Conservation (phyloP, 176 grass and related monocot species). For the Phragmites australis region DNA sequence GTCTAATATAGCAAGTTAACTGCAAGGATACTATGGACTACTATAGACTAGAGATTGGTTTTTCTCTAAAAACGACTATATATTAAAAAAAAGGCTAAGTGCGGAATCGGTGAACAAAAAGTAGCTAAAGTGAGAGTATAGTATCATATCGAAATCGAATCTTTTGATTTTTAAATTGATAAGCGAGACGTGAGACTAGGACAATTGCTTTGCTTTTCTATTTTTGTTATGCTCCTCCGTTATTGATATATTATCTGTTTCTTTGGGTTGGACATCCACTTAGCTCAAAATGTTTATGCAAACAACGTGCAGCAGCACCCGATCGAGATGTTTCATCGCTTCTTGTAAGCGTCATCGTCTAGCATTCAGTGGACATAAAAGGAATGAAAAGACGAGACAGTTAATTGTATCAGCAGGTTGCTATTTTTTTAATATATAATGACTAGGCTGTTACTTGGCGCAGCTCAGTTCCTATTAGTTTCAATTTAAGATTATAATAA, state of each 20-base stretch:
- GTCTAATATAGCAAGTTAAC: background rate
- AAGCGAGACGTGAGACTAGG: background rate
- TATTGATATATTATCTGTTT: background rate
- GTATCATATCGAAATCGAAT: background rate
- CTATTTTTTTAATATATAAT: too few species aligned
- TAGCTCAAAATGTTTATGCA: conserved; percentile 15
- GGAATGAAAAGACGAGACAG: background rate
- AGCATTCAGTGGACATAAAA: background rate
- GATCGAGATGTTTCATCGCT: background rate
- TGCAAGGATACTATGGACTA: background rate
- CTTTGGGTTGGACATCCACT: background rate
- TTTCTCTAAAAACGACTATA: background rate
- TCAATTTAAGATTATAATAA: too few species aligned
- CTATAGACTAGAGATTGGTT: background rate
- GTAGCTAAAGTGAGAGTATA: background rate
- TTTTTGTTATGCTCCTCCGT: background rate
- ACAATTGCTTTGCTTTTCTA: background rate
- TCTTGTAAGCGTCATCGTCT: background rate
- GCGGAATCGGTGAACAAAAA: background rate
- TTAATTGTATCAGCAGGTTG: background rate
- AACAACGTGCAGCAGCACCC: too few species aligned
- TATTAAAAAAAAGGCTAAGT: background rate
- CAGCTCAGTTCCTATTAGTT: conserved; percentile 4
- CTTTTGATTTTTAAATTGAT: too few species aligned
- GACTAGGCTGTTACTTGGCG: background rate